phyloP scores from a whole-genome alignment of 2,329 filamentous ascomycete genomes.

The Volutella citrinella region DNA sequence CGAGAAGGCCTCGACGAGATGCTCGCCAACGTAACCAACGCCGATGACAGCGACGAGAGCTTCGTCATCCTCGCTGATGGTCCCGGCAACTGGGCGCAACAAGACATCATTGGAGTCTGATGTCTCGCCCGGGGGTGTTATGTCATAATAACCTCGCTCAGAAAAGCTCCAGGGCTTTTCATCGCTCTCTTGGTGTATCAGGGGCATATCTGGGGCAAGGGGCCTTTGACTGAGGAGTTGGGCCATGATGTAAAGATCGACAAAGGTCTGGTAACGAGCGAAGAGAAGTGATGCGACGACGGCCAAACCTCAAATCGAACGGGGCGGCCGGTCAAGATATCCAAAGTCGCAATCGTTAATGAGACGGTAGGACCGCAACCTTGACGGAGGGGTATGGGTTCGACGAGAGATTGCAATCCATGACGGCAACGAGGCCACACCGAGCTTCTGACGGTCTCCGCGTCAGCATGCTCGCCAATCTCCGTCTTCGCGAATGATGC shows the following conservation, averaged over 20 bases:
- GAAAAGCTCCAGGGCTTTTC: slow-evolving; percentile 24
- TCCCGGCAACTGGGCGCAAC: slow-evolving; percentile 1
- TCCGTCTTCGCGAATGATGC: no score
- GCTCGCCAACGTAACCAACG: slow-evolving; percentile 51
- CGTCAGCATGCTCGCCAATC: slow-evolving; percentile 14
- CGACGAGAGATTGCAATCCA: slow-evolving; percentile 12
- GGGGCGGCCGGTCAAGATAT: slow-evolving; percentile 21
- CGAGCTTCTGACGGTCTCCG: slow-evolving; percentile 8
- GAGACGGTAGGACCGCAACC: slow-evolving; percentile 1
- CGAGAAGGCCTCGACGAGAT: slow-evolving; percentile 45
- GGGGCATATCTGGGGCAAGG: slow-evolving; percentile 20
- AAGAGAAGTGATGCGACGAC: slow-evolving; percentile 13
- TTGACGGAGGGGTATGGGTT: slow-evolving; percentile 8
- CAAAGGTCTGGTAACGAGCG: slow-evolving; percentile 18
- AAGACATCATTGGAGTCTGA: slow-evolving; percentile 23
- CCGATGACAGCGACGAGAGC: slow-evolving; percentile 47
- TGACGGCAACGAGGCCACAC: slow-evolving; percentile 9
- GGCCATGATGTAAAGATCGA: slow-evolving; percentile 26
- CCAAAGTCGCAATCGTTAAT: slow-evolving; percentile 9
- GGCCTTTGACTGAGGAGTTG: slow-evolving; percentile 21
- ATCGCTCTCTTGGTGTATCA: slow-evolving; percentile 14
- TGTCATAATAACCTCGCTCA: slow-evolving; percentile 27
- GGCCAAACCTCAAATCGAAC: slow-evolving; percentile 3
- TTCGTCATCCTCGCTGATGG: slow-evolving; percentile 14
- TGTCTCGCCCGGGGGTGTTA: slow-evolving; percentile 32